Conservation (phyloP, 139 green algal genomes). For the Closterium sp. region DNA sequence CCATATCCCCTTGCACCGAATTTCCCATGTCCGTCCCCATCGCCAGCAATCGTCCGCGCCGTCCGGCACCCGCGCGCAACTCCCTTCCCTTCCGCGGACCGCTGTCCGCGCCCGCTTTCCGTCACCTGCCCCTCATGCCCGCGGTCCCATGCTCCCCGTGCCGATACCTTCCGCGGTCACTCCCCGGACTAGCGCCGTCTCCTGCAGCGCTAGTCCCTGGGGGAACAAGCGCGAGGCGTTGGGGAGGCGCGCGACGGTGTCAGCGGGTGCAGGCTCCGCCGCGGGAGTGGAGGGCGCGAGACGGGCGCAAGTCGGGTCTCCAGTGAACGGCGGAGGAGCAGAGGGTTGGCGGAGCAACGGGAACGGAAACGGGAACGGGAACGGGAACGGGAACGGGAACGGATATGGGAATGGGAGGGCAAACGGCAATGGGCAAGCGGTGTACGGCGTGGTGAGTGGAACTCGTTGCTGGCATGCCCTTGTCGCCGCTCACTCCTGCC, state of each 20-base stretch:
- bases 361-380: background rate
- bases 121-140: background rate
- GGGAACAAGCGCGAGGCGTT: background rate
- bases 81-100: background rate
- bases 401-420: background rate
- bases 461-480: background rate
- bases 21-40: background rate
- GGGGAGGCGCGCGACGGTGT: background rate
- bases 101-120: background rate
- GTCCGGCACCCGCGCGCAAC: background rate
- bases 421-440: background rate
- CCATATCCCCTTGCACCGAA: background rate
- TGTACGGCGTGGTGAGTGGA: background rate
- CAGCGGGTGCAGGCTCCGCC: background rate
- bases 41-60: background rate
- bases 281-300: background rate
- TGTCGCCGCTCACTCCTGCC: background rate
- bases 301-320: background rate
- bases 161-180: background rate
- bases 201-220: background rate
- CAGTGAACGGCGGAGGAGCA: background rate
- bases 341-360: background rate
- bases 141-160: background rate
- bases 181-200: background rate
- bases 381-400: background rate